Evolutionary conservation across 768 basidiomycete genomes (phyloP).

Genomic region (Lentinula sp.): DNA sequence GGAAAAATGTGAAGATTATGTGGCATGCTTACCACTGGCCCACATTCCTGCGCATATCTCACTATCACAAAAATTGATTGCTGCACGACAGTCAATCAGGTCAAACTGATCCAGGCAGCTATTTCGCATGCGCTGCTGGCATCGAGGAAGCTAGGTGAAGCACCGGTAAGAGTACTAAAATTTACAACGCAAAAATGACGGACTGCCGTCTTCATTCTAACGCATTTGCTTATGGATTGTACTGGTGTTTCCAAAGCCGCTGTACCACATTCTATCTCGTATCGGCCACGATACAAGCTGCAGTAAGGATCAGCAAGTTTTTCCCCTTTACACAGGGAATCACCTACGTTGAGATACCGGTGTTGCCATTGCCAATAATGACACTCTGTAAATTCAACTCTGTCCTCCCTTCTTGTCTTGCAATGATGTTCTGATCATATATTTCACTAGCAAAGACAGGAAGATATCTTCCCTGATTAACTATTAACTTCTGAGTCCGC

Average conservation of each 20-base stretch:
- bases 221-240: constrained; percentile 46
- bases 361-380: constrained; percentile 72
- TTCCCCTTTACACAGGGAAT: not conserved
- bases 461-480: constrained; percentile 57
- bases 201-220: constrained; percentile 55
- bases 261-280: constrained; percentile 44
- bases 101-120: constrained; percentile 64
- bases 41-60: constrained; percentile 40
- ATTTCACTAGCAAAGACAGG: constrained; percentile 75
- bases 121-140: constrained; percentile 46
- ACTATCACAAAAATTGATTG: constrained; percentile 52
- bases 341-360: constrained; percentile 32
- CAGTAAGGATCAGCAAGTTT: constrained; percentile 11
- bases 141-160: constrained; percentile 49
- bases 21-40: constrained; percentile 28
- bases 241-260: constrained; percentile 49
- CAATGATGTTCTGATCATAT: constrained; percentile 64
- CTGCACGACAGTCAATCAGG: constrained; percentile 57
- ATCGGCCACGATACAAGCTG: constrained; percentile 40
- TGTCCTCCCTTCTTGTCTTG: constrained; percentile 43
- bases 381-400: constrained; percentile 63
- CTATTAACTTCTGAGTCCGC: not conserved
- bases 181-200: constrained; percentile 11
- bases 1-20: not conserved
- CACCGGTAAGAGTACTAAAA: not conserved